Evolutionary conservation across 345 rosid genomes (phyloP).

Genomic region (Firmiana major): DNA sequence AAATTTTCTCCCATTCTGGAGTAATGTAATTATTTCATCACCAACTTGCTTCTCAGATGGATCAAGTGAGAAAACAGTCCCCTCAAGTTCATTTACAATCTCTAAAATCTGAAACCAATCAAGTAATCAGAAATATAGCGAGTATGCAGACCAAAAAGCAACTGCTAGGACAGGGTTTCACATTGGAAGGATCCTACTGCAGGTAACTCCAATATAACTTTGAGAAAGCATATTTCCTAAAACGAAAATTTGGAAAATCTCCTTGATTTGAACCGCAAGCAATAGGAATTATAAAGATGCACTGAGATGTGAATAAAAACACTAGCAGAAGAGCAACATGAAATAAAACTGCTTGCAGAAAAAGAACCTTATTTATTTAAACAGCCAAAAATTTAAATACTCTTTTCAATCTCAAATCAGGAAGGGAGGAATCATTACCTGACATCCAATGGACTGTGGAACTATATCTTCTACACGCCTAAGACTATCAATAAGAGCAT

Average conservation of each 20-base stretch:
- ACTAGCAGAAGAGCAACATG: not conserved
- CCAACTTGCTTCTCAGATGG: conserved; percentile 92
- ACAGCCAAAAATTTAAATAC: not conserved
- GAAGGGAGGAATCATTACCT: conserved; percentile 35
- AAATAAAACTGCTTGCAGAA: not conserved
- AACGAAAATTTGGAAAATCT: not conserved
- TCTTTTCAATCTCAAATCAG: not conserved
- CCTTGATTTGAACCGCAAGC: not conserved
- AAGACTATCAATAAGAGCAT: conserved; percentile 69
- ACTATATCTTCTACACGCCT: conserved; percentile 96
- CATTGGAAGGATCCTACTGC: not conserved
- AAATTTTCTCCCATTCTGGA: conserved; percentile 86
- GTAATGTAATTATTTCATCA: conserved; percentile 71
- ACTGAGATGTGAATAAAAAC: not conserved
- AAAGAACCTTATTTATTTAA: not conserved
- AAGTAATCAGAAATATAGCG: conserved; percentile 7
- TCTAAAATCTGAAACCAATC: conserved; percentile 66
- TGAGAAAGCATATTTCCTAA: not conserved
- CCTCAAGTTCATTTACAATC: conserved; percentile 71
- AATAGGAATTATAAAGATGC: not conserved
- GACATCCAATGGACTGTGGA: conserved; percentile 76
- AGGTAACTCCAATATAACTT: not conserved
- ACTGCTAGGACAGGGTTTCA: not conserved
- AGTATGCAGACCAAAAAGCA: not conserved
- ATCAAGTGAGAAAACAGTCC: conserved; percentile 56